Base-by-base conservation (phyloP, 768 basidiomycete species). In the Pisolithus albus region DNA sequence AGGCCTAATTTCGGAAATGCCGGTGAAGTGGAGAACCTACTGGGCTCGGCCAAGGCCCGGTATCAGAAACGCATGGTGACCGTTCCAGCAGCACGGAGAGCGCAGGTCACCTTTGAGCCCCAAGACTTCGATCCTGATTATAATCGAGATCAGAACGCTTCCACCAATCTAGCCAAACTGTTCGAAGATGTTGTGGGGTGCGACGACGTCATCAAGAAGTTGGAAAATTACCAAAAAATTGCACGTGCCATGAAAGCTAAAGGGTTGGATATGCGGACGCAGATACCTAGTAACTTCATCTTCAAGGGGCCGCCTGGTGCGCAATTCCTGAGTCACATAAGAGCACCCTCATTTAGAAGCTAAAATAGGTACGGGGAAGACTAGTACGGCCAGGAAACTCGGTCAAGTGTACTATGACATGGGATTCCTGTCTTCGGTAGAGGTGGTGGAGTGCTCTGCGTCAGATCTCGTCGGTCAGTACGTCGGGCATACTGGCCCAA, bases 271-370 rank as follows among this genome's bases (percentile, higher is more conserved):
- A 64, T 72, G 18, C 70, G 76, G 4, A 70, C 75, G n/a, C 68
- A 73, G 15, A 76, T 86, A 38, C 83, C 84, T 0, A 84, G 65
- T n/a, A 73, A 73, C 39, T 87, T 85, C 46, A 66, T 86, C 2
- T 86, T 87, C 72, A 86, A 82, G 57, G 84, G 85, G 0, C 85
- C 84, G 5, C 85, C 84, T 53, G 84, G 79, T 83, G 59, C 58
- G 71, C 60, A 43, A 11, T 10, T 10, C 5, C 34, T 34, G 11
- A 34, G 11, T 34, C 4, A 34, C 19, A 11, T 38, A 18, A 5
- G 8, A 36, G 10, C 30, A 32, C 11, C 19, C 23, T 39, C 11
- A 39, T 16, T 34, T 44, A 7, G 4, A 36, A 10, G 6, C 26
- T 24, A 15, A 16, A 34, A 34, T 13, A 83, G 82, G 82, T 4